These are phyloP conservation scores for Porphyrellus cyaneotinctus DNA, from an alignment of 768 basidiomycete species.

Conservation along the genomic window DNA sequence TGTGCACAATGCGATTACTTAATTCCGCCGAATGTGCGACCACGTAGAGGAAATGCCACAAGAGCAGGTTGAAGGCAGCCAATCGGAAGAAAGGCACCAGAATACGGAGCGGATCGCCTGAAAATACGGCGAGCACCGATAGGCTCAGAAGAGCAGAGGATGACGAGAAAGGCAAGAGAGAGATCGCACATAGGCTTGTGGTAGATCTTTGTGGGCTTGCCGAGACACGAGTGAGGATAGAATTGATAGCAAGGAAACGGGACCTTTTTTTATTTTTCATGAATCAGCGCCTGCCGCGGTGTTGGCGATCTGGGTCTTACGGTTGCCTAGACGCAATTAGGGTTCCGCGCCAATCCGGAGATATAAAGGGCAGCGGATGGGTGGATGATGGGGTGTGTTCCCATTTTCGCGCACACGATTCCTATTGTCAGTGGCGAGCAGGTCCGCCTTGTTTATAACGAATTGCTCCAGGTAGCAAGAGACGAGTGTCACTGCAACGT, in stretches of 20 bases:
- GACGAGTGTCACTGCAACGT: constrained; percentile 11
- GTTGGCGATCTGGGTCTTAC: constrained; percentile 20
- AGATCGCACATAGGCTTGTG: constrained; percentile 17
- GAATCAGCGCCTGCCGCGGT: constrained; percentile 30
- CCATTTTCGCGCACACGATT: constrained; percentile 14
- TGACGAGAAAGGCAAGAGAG: constrained; percentile 31
- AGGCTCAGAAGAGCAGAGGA: constrained; percentile 32
- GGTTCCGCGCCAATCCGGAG: constrained; percentile 25
- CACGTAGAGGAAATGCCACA: constrained; percentile 33
- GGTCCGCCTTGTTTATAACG: not conserved
- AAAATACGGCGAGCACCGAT: constrained; percentile 40
- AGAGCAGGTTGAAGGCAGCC: constrained; percentile 34
- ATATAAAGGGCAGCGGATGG: constrained; percentile 27
- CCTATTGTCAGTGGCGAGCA: not conserved
- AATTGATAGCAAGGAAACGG: constrained; percentile 30
- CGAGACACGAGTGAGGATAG: constrained; percentile 26
- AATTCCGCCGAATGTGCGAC: constrained; percentile 34
- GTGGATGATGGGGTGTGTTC: constrained; percentile 10
- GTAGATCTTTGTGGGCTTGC: constrained; percentile 25
- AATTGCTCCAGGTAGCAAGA: constrained; percentile 10
- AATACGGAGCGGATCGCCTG: constrained; percentile 45
- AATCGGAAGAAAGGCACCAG: constrained; percentile 45
- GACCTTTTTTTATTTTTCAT: constrained; percentile 26
- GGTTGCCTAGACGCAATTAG: constrained; percentile 26
- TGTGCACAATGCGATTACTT: constrained; percentile 38